phyloP scores from a whole-genome alignment of 192 early-diverging fungal genomes.

The Phycomyces blakesleeanus region DNA sequence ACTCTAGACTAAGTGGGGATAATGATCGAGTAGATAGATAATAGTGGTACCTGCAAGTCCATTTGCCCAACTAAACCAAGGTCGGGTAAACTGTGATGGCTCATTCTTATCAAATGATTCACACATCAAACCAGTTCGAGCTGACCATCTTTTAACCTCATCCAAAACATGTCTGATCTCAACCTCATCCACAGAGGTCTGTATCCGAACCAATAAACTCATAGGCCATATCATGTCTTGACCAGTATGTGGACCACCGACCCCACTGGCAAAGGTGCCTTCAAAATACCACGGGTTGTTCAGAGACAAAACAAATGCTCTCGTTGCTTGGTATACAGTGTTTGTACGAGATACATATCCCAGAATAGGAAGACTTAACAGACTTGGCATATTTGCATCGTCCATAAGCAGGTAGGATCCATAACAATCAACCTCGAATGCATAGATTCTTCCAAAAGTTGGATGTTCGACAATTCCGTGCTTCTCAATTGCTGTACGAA shows the following conservation, averaged over 20 bases:
- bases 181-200: constrained; percentile 42
- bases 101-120: constrained; percentile 55
- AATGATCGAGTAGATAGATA: constrained; percentile 18
- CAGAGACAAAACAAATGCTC: constrained; percentile 54
- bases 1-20: constrained; percentile 17
- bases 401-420: constrained; percentile 64
- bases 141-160: constrained; percentile 44
- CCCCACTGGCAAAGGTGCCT: constrained; percentile 45
- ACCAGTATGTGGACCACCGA: constrained; percentile 60
- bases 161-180: constrained; percentile 58
- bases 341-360: constrained; percentile 51
- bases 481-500: constrained; percentile 47
- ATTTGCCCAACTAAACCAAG: constrained; percentile 65
- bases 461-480: constrained; percentile 51
- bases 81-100: constrained; percentile 34
- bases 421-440: constrained; percentile 70
- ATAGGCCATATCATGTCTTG: constrained; percentile 64
- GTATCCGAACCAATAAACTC: constrained; percentile 50
- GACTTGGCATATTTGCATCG: constrained; percentile 65
- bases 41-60: constrained; percentile 49
- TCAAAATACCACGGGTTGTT: constrained; percentile 65
- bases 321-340: constrained; percentile 53
- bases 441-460: constrained; percentile 53
- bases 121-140: constrained; percentile 58
- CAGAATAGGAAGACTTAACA: constrained; percentile 57